Base-by-base conservation (phyloP, 768 basidiomycete species). In the Phaeolepiota aurea region DNA sequence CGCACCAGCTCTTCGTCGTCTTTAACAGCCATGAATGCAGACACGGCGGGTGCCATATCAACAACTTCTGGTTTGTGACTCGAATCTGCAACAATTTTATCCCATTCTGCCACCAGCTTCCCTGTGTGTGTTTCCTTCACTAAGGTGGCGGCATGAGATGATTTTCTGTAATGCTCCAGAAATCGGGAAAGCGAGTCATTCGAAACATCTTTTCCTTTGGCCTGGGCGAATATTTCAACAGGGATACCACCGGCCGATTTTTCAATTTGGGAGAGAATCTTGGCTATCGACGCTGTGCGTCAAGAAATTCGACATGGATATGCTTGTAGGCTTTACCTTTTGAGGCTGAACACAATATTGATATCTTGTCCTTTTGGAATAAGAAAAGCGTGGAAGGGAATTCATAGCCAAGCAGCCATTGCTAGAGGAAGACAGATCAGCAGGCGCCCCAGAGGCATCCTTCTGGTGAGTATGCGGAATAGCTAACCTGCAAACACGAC, bases 341-440 rank as follows among this genome's bases (percentile, higher is more conserved):
- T 14, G 82, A 87, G 1, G 86, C 74, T 16, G 90, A 93, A 47
- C 88, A 92, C 19, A 96, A 64, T 30, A 97, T 82, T 22, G 68
- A 67, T 14, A 98, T 63, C 53, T 76, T 85, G 40, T 82, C 69
- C 52, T 83, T 83, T 43, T 81, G 74, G 52, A 98, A 86, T 14
- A 97, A 66, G 43, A 93, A 72, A 20, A 97, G 68, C 0, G 94
- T 97, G 0, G 91, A 90, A 2, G 94, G 96, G 55, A 98, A 98
- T 61, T 99, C 94, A 60, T 92, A 98, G 11, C 93, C 94, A 28
- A 98, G 74, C 13, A 99, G 71, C 88, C 92, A 96, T 55, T 92
- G 93, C 94, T 96, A 48, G 44, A 37, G 35, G 20, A n/a, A 15
- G 22, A n/a, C n/a, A n/a, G n/a, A 12, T 37, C 41, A 47, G 46